These are phyloP conservation scores for Xylariaceae sp. DNA, from an alignment of 2,329 filamentous ascomycete genomes.

Conservation along the genomic window DNA sequence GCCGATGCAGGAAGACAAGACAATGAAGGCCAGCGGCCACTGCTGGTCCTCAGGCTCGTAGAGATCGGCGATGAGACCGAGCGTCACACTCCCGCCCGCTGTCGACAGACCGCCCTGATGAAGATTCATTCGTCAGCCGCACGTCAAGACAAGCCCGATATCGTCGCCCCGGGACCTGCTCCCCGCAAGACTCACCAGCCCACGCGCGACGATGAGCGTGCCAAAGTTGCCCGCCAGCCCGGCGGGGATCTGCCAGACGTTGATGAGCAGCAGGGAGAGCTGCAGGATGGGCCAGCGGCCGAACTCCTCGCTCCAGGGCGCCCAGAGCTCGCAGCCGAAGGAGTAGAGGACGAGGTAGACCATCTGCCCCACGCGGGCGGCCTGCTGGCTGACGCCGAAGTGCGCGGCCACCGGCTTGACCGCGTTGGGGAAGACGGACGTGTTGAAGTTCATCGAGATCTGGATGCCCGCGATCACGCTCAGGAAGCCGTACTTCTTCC, in stretches of 20 bases:
- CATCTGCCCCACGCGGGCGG: not conserved
- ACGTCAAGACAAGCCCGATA: too few species aligned
- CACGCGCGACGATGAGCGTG: not conserved
- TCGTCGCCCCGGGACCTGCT: too few species aligned
- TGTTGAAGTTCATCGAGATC: constrained; percentile 1
- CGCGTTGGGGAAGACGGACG: constrained; percentile 1
- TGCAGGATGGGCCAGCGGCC: constrained; percentile 1
- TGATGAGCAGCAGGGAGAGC: not conserved
- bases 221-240: not conserved
- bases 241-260: not conserved
- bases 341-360: not conserved
- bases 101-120: not conserved
- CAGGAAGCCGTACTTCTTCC: not conserved
- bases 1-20: not conserved
- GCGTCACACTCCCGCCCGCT: not conserved
- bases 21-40: not conserved
- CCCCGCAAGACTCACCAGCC: too few species aligned
- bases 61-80: constrained; percentile 1
- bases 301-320: constrained; percentile 1
- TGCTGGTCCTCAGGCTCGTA: constrained; percentile 1
- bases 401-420: not conserved
- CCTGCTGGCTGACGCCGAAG: constrained; percentile 1
- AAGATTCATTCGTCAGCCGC: too few species aligned
- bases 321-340: constrained; percentile 1
- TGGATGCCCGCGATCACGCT: not conserved